Percentiles rank a stretch among this genome's conserved stretches.
Evolutionary conservation across 2,329 filamentous ascomycete species (phyloP).

Genomic region (Beauveria rudraprayagi): DNA sequence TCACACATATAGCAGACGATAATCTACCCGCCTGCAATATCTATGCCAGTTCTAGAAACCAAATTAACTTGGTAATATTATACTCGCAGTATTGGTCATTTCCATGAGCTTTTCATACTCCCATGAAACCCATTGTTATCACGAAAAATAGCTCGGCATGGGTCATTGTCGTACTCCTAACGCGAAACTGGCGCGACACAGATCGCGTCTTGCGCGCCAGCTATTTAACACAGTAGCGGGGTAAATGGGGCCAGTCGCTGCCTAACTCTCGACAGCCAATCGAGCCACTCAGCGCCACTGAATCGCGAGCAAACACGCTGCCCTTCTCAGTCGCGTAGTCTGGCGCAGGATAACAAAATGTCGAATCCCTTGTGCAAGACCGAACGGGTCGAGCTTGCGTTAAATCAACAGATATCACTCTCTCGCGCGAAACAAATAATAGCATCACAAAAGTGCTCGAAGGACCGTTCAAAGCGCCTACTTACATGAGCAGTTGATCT

Average conservation of each 20-base stretch:
- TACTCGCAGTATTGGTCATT: no score
- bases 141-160: no score
- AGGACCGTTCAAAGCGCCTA: no score
- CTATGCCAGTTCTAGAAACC: no score
- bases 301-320: not conserved
- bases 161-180: not conserved
- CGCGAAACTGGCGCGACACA: constrained; percentile 5
- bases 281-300: not conserved
- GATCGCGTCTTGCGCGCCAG: constrained; percentile 3
- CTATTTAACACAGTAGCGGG: constrained; percentile 3
- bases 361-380: not conserved
- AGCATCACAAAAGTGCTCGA: not conserved
- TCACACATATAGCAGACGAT: no score
- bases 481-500: no score
- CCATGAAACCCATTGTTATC: no score
- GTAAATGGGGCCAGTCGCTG: not conserved
- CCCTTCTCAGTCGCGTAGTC: not conserved
- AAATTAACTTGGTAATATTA: no score
- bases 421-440: not conserved
- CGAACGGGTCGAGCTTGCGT: not conserved
- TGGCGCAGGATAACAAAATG: not conserved
- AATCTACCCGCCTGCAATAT: no score
- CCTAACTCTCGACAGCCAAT: not conserved
- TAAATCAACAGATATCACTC: not conserved
- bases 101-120: no score